A percentile compares a stretch with the other conserved stretches of the same genome.
phyloP scores from a whole-genome alignment of 495 filamentous ascomycete genomes.

The Penicillium arizonense region DNA sequence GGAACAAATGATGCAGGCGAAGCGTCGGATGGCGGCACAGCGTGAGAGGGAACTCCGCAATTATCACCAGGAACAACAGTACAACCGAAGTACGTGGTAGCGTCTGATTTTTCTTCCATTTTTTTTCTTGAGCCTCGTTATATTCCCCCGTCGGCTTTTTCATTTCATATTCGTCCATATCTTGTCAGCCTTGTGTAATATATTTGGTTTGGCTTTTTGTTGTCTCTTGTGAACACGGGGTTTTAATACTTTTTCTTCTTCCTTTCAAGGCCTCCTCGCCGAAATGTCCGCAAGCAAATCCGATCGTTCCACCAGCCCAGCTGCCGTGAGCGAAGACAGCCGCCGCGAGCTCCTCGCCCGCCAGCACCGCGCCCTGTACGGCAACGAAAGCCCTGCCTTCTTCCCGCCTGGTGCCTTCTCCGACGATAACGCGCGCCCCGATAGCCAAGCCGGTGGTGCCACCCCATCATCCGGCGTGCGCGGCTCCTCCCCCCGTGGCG shows the following conservation, averaged over 20 bases:
- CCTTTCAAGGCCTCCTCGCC: slow-evolving; percentile 68
- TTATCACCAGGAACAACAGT: slow-evolving; percentile 99
- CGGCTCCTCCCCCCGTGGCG: slow-evolving; percentile 59
- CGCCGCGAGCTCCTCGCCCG: slow-evolving; percentile 94
- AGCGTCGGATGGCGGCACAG: slow-evolving; percentile 97
- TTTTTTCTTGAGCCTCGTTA: slow-evolving; percentile 24
- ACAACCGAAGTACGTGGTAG: slow-evolving; percentile 89
- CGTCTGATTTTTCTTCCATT: slow-evolving; percentile 35
- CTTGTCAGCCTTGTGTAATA: slow-evolving; percentile 51
- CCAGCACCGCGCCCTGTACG: slow-evolving; percentile 90
- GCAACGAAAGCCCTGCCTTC: slow-evolving; percentile 64
- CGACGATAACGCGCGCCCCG: slow-evolving; percentile 63
- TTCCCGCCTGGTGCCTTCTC: slow-evolving; percentile 57
- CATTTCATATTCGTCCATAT: slow-evolving; percentile 35
- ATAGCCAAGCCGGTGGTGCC: slow-evolving; percentile 56
- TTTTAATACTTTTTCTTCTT: slow-evolving; percentile 48
- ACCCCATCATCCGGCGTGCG: slow-evolving; percentile 52
- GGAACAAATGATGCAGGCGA: slow-evolving; percentile 98
- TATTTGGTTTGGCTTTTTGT: slow-evolving; percentile 31
- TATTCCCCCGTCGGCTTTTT: slow-evolving; percentile 35
- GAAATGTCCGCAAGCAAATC: slow-evolving; percentile 81
- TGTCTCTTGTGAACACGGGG: slow-evolving; percentile 37
- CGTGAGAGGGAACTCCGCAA: slow-evolving; percentile 98
- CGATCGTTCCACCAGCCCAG: slow-evolving; percentile 89
- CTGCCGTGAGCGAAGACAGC: slow-evolving; percentile 90